Percentiles rank a stretch among this genome's conserved stretches.
Conservation (phyloP, 768 basidiomycete genomes). For the Leccinum truebloodii region DNA sequence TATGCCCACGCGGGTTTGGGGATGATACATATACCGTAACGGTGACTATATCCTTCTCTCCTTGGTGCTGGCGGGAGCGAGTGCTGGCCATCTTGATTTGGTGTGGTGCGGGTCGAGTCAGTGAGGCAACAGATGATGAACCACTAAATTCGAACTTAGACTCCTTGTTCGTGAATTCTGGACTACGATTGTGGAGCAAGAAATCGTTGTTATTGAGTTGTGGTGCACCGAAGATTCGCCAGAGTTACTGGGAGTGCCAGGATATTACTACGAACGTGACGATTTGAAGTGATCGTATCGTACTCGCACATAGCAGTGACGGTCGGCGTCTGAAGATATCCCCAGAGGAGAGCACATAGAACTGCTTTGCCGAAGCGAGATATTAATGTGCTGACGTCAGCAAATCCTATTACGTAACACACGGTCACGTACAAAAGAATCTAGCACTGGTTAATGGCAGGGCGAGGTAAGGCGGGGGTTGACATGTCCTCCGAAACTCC, state of each 20-base stretch:
- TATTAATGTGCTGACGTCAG: constrained; percentile 21
- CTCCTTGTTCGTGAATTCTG: constrained; percentile 21
- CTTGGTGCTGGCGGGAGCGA: background rate
- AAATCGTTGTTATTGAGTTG: constrained; percentile 11
- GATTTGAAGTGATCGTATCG: constrained; percentile 16
- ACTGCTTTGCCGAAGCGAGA: constrained; percentile 48
- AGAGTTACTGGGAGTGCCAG: constrained; percentile 54
- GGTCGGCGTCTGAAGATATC: too few relatives aligned
- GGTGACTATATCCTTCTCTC: background rate
- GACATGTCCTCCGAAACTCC: background rate
- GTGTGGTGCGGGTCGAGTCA: constrained; percentile 2
- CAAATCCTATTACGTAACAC: too few relatives aligned
- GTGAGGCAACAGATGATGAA: constrained; percentile 33
- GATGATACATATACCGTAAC: too few relatives aligned
- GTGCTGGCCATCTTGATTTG: background rate
- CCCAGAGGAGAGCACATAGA: constrained; percentile 34
- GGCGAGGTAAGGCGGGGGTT: background rate
- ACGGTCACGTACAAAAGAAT: too few relatives aligned
- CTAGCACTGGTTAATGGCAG: background rate
- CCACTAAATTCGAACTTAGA: constrained; percentile 39
- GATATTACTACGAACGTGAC: constrained; percentile 20
- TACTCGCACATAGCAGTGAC: constrained; percentile 11
- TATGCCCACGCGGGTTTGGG: too few relatives aligned
- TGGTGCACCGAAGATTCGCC: constrained; percentile 28
- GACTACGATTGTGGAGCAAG: constrained; percentile 9